Evolutionary conservation across 2,329 filamentous ascomycete species (phyloP), one percentile per base, ranked within the genome.

Genomic region (Aureobasidium zeae): DNA sequence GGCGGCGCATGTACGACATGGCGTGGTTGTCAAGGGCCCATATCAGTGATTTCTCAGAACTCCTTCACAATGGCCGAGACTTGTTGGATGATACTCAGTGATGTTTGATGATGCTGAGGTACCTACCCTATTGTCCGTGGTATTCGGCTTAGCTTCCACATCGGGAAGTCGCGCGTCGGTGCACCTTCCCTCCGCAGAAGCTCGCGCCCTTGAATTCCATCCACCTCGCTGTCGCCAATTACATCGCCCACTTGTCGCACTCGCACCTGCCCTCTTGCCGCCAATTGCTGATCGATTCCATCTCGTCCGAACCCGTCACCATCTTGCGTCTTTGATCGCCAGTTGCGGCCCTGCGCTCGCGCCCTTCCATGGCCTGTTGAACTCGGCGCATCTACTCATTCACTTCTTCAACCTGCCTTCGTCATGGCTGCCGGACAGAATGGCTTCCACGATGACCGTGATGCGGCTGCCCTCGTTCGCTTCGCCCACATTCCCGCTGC

Each of bases 401-500:
- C 30, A 9, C 19, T 12, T 11, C 17, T 11, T 4, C 16, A 20
- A 33, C 31, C 8, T 7, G 8, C 20, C 6, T 11, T 16, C 24
- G 21, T 48, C 59, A 77, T 77, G 73, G 69, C 72, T 36, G 60
- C 71, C 42, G 53, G 67, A 29, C 56, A 65, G 46, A 73, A 72
- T 53, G 68, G 71, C 52, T 61, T 71, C 55, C 60, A 68, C 44
- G 53, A 52, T 52, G 57, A 53, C 29, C 53, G 60, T 22, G 51
- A 44, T 52, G 56, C 50, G 58, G 65, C 52, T 50, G 46, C 61
- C 49, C 53, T 59, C 49, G 48, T 58, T 49, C 75, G 77, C 41
- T 81, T 78, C 60, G 71, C 73, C 46, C 73, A 78, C 55, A 76
- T 81, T 33, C 77, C 77, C 28, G 69, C 71, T 39, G 70, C 73